Evolutionary conservation across 176 grass and related monocot genomes (phyloP).

Genomic region (Phoenix roebelenii): DNA sequence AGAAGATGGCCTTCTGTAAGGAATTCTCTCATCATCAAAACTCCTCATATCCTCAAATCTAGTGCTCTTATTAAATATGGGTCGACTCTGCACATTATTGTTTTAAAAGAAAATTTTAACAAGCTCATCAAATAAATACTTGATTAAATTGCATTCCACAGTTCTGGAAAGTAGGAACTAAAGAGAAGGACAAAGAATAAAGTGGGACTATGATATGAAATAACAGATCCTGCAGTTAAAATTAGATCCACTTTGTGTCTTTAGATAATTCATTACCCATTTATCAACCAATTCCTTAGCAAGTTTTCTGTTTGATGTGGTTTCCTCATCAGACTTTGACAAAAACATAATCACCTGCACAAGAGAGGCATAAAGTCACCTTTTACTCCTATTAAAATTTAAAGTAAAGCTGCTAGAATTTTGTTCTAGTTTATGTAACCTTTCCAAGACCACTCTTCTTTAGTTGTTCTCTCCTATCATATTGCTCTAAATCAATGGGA

Average conservation of each 20-base stretch:
- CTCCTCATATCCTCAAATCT: constrained; percentile 90
- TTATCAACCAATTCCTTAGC: constrained; percentile 97
- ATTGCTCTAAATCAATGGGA: constrained; percentile 94
- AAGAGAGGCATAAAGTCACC: constrained; percentile 1
- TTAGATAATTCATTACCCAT: constrained; percentile 48
- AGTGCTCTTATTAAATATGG: constrained; percentile 98
- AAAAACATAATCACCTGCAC: constrained; percentile 95
- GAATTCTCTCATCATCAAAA: constrained; percentile 61
- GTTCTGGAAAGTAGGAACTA: background rate
- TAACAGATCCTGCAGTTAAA: constrained; percentile 6
- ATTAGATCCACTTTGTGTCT: background rate
- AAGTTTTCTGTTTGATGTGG: constrained; percentile 82
- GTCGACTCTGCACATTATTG: constrained; percentile 58
- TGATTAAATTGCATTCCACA: too few relatives aligned
- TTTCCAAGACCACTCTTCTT: constrained; percentile 94
- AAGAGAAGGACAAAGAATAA: too few relatives aligned
- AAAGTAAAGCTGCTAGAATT: too few relatives aligned
- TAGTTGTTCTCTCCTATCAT: constrained; percentile 80
- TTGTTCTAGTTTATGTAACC: constrained; percentile 16
- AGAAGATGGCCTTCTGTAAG: constrained; percentile 60
- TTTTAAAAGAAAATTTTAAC: background rate
- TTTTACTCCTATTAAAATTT: too few relatives aligned
- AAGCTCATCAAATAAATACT: too few relatives aligned
- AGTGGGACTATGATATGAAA: background rate
- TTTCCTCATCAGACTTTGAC: constrained; percentile 92